These are phyloP conservation scores for Aeschynomene evenia DNA, from an alignment of 306 rosid species.

Conservation along the genomic window DNA sequence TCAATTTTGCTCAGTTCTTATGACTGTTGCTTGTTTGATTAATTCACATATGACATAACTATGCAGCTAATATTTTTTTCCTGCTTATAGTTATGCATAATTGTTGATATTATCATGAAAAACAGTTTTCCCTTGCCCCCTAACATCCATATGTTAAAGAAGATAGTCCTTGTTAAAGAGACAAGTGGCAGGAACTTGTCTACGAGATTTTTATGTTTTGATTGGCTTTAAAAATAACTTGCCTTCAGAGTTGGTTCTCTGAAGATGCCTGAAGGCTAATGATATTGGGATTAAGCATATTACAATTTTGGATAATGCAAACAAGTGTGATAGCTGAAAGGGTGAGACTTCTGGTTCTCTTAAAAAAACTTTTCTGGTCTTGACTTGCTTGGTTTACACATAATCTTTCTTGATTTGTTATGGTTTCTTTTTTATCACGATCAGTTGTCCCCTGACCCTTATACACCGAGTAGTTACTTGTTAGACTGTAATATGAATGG, in stretches of 20 bases:
- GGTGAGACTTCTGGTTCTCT: slow-evolving; percentile 48
- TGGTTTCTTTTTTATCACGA: not conserved
- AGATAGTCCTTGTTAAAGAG: not conserved
- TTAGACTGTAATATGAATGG: not conserved
- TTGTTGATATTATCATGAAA: not conserved
- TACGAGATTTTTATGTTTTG: not conserved
- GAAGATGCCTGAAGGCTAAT: slow-evolving; percentile 35
- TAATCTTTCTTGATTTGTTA: slow-evolving; percentile 10
- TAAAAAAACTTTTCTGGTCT: slow-evolving; percentile 41
- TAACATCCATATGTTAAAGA: not conserved
- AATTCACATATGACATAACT: not conserved
- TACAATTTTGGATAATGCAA: slow-evolving; percentile 47
- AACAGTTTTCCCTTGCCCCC: not conserved
- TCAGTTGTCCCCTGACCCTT: not conserved
- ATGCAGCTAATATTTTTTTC: not conserved
- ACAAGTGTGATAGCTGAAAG: slow-evolving; percentile 40
- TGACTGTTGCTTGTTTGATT: slow-evolving; percentile 53
- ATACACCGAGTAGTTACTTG: not conserved
- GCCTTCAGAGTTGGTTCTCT: too few species aligned
- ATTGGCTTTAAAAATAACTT: too few species aligned
- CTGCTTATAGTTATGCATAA: not conserved
- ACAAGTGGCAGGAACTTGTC: not conserved
- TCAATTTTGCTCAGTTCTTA: slow-evolving; percentile 37
- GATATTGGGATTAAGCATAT: slow-evolving; percentile 58
- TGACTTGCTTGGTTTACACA: slow-evolving; percentile 64